Base-by-base conservation (phyloP, 331 rosid genomes). In the Quercus tomentella region DNA sequence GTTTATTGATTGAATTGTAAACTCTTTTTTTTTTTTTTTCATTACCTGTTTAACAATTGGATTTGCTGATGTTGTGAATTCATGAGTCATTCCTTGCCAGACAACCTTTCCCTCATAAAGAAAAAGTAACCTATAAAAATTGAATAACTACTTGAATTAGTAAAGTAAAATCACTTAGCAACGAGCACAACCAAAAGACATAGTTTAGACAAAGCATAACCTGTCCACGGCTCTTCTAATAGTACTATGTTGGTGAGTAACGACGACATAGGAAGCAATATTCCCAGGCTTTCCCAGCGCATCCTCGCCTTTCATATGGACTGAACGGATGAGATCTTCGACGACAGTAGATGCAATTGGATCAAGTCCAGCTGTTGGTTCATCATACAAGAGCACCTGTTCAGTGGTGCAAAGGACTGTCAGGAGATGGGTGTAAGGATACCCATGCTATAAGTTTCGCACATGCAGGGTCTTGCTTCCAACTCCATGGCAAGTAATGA, bases 261-360 rank as follows among this genome's bases (percentile, higher is more conserved):
- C 99, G 62, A 93, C 97, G 75, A 93, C 94, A 73, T 90, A 96
- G 11, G 99, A 96, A 25, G 97, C 85, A 79, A 96, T 96, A 76
- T 91, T 85, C 70, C 97, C 98, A 54, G 98, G 91, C 76, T 86
- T 85, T 78, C 89, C 93, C 49, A 84, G 37, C 5, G 84, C 92
- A 78, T 85, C 97, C 41, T 84, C 89, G 37, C 93, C 97, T 92
- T 91, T 89, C 56, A 90, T 81, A 81, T 96, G 99, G 45, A 93
- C 93, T 58, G 97, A 96, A 81, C 97, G 98, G 80, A 96, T 96
- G 73, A 96, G 90, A 89, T 96, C 98, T 87, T 96, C 99, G 55
- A 96, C 98, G 58, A 96, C 99, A 23, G 99, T 96, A 55, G 99
- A 96, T 83, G 99, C 99, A 81, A 96, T 96, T 33, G 99, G 99